Conservation (phyloP, 805 yeast genomes). For the Pichia nakasei region DNA sequence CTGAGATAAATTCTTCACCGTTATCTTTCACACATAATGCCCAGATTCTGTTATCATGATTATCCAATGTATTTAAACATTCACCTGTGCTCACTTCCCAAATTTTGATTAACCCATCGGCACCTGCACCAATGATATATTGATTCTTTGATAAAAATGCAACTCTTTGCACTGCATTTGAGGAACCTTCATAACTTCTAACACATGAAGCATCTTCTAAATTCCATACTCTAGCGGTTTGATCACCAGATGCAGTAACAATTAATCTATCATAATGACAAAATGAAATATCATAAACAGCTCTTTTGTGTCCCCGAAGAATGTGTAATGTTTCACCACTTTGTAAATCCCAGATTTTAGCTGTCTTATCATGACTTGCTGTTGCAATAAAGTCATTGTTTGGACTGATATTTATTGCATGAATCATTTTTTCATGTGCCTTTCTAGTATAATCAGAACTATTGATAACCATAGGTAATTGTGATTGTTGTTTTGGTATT, state of each 20-base stretch:
- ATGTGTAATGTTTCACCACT: conserved; percentile 85
- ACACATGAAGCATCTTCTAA: conserved; percentile 65
- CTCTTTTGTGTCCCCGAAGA: conserved; percentile 85
- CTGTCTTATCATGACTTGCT: conserved; percentile 89
- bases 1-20: conserved; percentile 66
- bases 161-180: conserved; percentile 84
- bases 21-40: conserved; percentile 60
- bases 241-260: conserved; percentile 83
- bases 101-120: conserved; percentile 87
- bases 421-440: conserved; percentile 96
- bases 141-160: conserved; percentile 57
- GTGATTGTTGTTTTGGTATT: conserved; percentile 37
- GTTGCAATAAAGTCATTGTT: conserved; percentile 84
- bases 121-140: conserved; percentile 74
- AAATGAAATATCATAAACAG: conserved; percentile 86
- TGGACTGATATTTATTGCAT: conserved; percentile 82
- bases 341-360: conserved; percentile 79
- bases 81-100: conserved; percentile 82
- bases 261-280: conserved; percentile 69
- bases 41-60: conserved; percentile 93
- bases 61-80: conserved; percentile 73
- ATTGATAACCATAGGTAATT: conserved; percentile 30
- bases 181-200: conserved; percentile 87
- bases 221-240: conserved; percentile 84
- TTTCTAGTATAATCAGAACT: conserved; percentile 81